Conservation (phyloP, 2,329 filamentous ascomycete genomes). For the Aspergillus uvarum region DNA sequence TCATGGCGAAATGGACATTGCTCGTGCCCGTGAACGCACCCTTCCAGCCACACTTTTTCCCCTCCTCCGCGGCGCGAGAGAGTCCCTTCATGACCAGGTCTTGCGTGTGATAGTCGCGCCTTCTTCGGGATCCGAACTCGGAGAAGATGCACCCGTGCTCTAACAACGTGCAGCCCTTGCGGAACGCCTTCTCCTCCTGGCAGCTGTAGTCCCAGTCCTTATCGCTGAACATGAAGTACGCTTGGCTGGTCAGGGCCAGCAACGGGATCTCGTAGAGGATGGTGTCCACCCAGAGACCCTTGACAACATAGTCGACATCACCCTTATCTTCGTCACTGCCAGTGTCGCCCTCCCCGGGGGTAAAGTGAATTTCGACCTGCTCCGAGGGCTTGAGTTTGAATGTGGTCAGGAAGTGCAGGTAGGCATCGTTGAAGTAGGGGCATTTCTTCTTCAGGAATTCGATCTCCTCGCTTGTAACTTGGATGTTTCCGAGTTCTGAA, state of each 20-base stretch:
- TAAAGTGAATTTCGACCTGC: conserved; percentile 72
- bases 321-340: conserved; percentile 67
- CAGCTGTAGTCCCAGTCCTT: conserved; percentile 85
- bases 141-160: conserved; percentile 84
- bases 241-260: conserved; percentile 86
- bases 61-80: conserved; percentile 73
- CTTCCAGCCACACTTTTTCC: conserved; percentile 60
- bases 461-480: conserved; percentile 75
- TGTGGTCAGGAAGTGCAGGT: conserved; percentile 76
- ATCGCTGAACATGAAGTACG: conserved; percentile 97
- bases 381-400: conserved; percentile 80
- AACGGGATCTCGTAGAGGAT: conserved; percentile 98
- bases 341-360: conserved; percentile 51
- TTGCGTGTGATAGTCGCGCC: conserved; percentile 92
- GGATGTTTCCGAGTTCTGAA: conserved; percentile 77
- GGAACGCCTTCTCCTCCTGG: conserved; percentile 80
- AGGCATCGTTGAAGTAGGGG: conserved; percentile 73
- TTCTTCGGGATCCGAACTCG: conserved; percentile 86
- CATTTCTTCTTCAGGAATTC: conserved; percentile 76
- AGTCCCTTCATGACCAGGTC: conserved; percentile 86
- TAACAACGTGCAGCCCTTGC: conserved; percentile 75
- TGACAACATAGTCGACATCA: conserved; percentile 72
- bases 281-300: conserved; percentile 86
- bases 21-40: conserved; percentile 85
- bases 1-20: conserved; percentile 96